Base-by-base conservation (phyloP, 345 rosid species). In the Euphorbia pulcherrima region DNA sequence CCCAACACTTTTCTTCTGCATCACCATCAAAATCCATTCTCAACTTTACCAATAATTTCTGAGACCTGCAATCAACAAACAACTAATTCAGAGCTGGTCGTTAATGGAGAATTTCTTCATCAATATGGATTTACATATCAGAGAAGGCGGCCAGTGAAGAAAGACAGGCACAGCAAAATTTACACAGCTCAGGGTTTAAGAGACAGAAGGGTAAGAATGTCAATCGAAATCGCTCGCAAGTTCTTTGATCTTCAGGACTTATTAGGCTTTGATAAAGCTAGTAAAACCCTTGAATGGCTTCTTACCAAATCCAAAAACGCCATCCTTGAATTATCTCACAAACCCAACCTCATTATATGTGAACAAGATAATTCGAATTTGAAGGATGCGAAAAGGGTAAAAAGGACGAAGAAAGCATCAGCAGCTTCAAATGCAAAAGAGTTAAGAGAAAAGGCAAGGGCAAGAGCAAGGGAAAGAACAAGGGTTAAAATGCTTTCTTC, bases 201-300 rank as follows among this genome's bases (percentile, higher is more conserved):
- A 72, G 96, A 92, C 72, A 80, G 97, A 70, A 86, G 97, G 64
- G 96, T 92, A 40, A 84, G 97, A 72, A 84, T 92, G 55, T 92
- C 97, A 46, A 80, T 92, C 39, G 88, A 77, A 8, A 74, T 85
- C 50, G 77, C 97, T 57, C 83, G 93, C 24, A 78, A 83, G 69
- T 92, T 92, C 84, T 92, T 92, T 39, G 92, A 83, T 76, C 96
- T 91, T 29, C 97, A 91, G 64, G 97, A 91, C 74, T 76, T 77
- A 88, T 75, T 91, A 80, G 92, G 97, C 62, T 89, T 84, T 73
- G 92, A 89, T 68, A 89, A 83, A 83, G 90, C 93, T 2, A 89
- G 93, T 78, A 79, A 89, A 69, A 91, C 96, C 75, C 84, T 91
- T 21, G 97, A 84, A 30, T 92, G 98, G 98, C 74, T 92, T 18